Evolutionary conservation across 2,329 filamentous ascomycete species (phyloP).

Genomic region (Colletotrichum sojae): DNA sequence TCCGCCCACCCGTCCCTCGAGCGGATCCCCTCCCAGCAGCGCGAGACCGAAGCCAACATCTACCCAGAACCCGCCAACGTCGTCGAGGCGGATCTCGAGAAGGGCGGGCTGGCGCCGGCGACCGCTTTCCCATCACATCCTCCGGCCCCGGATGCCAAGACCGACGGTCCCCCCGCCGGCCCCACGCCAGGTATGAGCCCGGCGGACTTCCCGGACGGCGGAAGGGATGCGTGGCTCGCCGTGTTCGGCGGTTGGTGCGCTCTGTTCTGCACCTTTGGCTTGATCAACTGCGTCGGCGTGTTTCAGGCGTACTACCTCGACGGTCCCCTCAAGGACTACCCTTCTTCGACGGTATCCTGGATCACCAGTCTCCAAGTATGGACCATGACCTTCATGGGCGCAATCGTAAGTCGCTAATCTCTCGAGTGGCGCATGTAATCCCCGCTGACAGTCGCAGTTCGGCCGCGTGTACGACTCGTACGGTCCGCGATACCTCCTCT

Average conservation of each 20-base stretch:
- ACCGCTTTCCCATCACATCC: neutral
- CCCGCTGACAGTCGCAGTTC: slow-evolving; percentile 48
- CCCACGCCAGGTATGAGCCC: slow-evolving; percentile 51
- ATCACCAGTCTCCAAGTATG: slow-evolving; percentile 70
- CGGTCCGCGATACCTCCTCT: slow-evolving; percentile 71
- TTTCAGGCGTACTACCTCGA: slow-evolving; percentile 72
- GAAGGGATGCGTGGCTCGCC: slow-evolving; percentile 69
- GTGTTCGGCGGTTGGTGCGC: slow-evolving; percentile 63
- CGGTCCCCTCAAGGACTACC: slow-evolving; percentile 62
- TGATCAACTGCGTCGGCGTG: slow-evolving; percentile 64
- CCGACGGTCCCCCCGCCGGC: slow-evolving; percentile 37
- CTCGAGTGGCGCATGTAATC: slow-evolving; percentile 30
- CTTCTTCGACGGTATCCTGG: slow-evolving; percentile 70
- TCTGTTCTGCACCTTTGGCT: slow-evolving; percentile 61
- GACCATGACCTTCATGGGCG: slow-evolving; percentile 64
- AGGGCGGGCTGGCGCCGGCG: slow-evolving; percentile 42
- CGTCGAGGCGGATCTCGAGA: slow-evolving; percentile 53
- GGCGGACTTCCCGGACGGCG: slow-evolving; percentile 72
- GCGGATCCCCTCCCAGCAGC: slow-evolving; percentile 50
- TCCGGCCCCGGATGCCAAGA: slow-evolving; percentile 33
- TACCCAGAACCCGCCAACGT: slow-evolving; percentile 49
- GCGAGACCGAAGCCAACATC: slow-evolving; percentile 53
- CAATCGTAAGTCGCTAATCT: slow-evolving; percentile 53
- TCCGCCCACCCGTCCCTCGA: slow-evolving; percentile 43
- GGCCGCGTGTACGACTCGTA: slow-evolving; percentile 76